Base-by-base conservation (phyloP, 2,329 filamentous ascomycete genomes). In the Xylariaceae sp. region DNA sequence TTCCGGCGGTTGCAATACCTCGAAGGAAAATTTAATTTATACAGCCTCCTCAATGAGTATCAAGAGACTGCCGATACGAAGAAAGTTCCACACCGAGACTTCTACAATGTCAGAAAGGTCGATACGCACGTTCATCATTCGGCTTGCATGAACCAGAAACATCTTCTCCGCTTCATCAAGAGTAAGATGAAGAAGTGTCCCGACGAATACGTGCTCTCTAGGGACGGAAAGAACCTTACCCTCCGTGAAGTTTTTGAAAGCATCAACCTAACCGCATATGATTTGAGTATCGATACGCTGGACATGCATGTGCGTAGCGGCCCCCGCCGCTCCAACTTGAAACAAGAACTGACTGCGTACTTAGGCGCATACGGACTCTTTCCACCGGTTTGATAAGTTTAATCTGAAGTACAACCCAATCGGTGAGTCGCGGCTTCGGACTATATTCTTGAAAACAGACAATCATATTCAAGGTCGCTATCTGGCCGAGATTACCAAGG, bases 101-200 rank as follows among this genome's bases (percentile, higher is more conserved):
- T 99, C 72, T 99, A 99, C 80, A 99, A 99, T 71, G 95, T 99
- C 45, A 86, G 95, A 71, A 99, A 99, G 75, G 95, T 99, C 47
- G 95, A 99, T 72, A 99, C 95, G 7, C 95, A 99, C 82, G 95
- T 99, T 67, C 95, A 99, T 73, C 95, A 99, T 75, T 99, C 95
- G 14, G 95, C 95, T 21, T 99, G 95, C 74, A 99, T 99, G 95
- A 99, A 99, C 72, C 95, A 99, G 75, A 99, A 99, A 77, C 95
- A 99, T 82, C 78, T 99, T 55, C 80, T 99, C 59, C 91, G 95
- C 52, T 99, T 99, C 76, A 99, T 99, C 80, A 99, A 99, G 77
- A 96, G 92, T 76, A 99, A 99, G 78, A 97, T 99, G 92, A 98
- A 97, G 83, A 99, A 96, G 75, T 95, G 86, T 16, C 92, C 93